Evolutionary conservation across 768 basidiomycete species (phyloP).

Genomic region (Suillus lakei): DNA sequence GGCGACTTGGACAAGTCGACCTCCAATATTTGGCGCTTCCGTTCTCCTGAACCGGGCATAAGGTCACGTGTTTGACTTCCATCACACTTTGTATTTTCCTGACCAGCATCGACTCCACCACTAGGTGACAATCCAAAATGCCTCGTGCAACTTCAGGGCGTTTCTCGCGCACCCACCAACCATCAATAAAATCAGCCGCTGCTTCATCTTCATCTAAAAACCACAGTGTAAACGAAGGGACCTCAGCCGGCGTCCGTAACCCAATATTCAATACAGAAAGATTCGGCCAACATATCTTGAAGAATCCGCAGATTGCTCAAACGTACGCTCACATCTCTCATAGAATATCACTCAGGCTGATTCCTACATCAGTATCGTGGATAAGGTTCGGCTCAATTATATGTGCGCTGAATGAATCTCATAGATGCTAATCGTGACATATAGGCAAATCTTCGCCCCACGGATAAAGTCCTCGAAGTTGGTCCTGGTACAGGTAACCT

Average conservation of each 20-base stretch:
- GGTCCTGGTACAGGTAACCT: conserved; percentile 98
- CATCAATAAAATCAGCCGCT: conserved; percentile 50
- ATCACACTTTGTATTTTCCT: not conserved
- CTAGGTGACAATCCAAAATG: conserved; percentile 46
- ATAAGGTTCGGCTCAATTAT: conserved; percentile 47
- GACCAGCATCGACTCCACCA: not conserved
- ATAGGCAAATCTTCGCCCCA: conserved; percentile 89
- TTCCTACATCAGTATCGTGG: conserved; percentile 53
- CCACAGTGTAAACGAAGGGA: conserved; percentile 44
- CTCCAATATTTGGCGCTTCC: not conserved
- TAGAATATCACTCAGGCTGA: conserved; percentile 17
- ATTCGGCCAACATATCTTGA: conserved; percentile 98
- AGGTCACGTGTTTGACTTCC: not conserved
- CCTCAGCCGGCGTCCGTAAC: conserved; percentile 60
- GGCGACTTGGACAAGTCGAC: not conserved
- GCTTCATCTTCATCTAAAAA: conserved; percentile 41
- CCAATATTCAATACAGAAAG: conserved; percentile 94
- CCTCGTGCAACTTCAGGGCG: conserved; percentile 80
- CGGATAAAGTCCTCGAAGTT: conserved; percentile 96
- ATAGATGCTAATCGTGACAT: conserved; percentile 2
- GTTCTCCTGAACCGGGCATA: too few species aligned
- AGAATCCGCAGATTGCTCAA: conserved; percentile 90
- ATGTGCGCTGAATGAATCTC: not conserved
- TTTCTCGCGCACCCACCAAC: conserved; percentile 71
- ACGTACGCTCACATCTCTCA: conserved; percentile 57